Conservation (phyloP, 169 alveolate genomes). For the Amoebophrya sp. region DNA sequence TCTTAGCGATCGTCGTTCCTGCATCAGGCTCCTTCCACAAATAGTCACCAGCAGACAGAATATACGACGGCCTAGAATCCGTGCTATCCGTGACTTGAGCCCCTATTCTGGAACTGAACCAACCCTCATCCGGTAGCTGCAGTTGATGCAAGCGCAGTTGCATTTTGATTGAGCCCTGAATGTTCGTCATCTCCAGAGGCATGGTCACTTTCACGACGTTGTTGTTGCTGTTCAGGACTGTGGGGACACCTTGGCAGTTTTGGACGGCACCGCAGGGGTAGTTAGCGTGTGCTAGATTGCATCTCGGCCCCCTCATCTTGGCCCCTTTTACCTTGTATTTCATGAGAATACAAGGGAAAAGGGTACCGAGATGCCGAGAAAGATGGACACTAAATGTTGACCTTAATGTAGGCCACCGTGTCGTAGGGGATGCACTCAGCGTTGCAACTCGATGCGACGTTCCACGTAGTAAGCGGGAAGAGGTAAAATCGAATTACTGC, state of each 20-base stretch:
- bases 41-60: conserved; percentile 10
- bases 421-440: not conserved
- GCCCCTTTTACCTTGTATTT: too few relatives aligned
- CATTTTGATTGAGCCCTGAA: not conserved
- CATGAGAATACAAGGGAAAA: too few relatives aligned
- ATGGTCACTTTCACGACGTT: not conserved
- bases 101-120: conserved; percentile 24
- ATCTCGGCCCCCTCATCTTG: too few relatives aligned
- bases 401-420: conserved; percentile 22
- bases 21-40: conserved; percentile 30
- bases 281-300: too few relatives aligned
- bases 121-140: conserved; percentile 21
- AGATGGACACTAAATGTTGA: too few relatives aligned
- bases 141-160: not conserved
- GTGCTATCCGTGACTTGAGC: conserved; percentile 19
- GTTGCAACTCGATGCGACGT: conserved; percentile 2
- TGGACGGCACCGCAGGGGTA: not conserved
- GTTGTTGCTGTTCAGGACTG: not conserved
- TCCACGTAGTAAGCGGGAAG: conserved; percentile 29
- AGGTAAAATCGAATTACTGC: not conserved
- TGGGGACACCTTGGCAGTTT: not conserved
- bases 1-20: conserved; percentile 26
- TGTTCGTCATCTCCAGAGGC: not conserved
- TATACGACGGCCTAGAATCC: conserved; percentile 23
- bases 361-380: too few relatives aligned